Evolutionary conservation across 2,329 filamentous ascomycete genomes (phyloP), one percentile per base, ranked within the genome.

Genomic region (Botrytis deweyae): DNA sequence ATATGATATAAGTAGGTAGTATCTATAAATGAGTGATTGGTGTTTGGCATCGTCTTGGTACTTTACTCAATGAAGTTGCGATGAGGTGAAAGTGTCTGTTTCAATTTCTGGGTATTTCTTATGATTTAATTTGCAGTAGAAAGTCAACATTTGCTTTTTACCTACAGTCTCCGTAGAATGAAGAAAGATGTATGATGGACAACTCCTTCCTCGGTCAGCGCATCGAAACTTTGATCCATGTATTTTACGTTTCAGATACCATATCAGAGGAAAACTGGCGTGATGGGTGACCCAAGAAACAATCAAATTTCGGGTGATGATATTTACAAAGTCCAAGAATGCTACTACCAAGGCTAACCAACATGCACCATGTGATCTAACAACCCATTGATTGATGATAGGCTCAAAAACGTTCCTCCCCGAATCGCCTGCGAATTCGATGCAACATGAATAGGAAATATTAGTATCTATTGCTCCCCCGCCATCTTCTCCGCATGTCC

Each of bases 161-260:
- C 12, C 12, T n/a, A n/a, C 2, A 55, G 12, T n/a, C 25, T n/a
- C 10, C 10, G 49, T n/a, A 3, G 49, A 55, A 55, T 1, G n/a
- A 55, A 12, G 16, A 55, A 7, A 0, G 16, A 14, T 4, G 1
- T 55, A 14, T 16, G 12, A 7, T 3, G 44, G 1, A n/a, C 5
- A 55, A 16, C 25, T 55, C 25, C 5, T 55, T 55, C 12, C 12
- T 16, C 49, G 2, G 12, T n/a, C 49, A 12, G n/a, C n/a, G 0
- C 0, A 16, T 55, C 25, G 6, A 55, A 12, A 16, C 5, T 55
- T n/a, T 14, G 12, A 55, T 16, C 25, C 12, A 55, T 25, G 2
- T n/a, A 3, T 14, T 52, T 25, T 14, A 7, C 4, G 12, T 52
- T 55, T 5, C 49, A 3, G 7, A 16, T n/a, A 16, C 7, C 25